Conservation (phyloP, 2,329 filamentous ascomycete genomes). For the Camptophora hylomeconis region DNA sequence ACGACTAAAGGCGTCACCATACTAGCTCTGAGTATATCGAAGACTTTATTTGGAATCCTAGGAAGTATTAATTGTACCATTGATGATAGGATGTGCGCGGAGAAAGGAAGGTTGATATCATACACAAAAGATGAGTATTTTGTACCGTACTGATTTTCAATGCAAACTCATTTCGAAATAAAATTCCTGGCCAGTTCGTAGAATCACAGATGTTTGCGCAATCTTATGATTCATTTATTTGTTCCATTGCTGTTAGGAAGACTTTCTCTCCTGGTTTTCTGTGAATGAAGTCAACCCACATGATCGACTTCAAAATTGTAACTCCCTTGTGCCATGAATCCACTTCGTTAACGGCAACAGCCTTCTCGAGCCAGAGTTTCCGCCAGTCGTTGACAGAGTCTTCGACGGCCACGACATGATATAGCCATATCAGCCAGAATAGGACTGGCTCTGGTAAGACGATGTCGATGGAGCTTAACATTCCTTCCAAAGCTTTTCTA, state of each 20-base stretch:
- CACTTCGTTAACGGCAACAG: background rate
- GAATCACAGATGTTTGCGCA: no score
- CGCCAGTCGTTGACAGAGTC: background rate
- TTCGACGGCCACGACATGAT: slow-evolving; percentile 1
- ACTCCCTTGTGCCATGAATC: slow-evolving; percentile 1
- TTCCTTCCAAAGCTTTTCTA: background rate
- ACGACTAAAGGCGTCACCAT: no score
- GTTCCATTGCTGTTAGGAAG: slow-evolving; percentile 2
- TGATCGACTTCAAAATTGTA: slow-evolving; percentile 3
- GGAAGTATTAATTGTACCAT: no score
- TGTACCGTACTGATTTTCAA: no score
- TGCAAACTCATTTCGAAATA: no score
- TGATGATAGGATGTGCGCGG: no score
- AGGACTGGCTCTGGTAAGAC: slow-evolving; percentile 1
- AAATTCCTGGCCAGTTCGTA: no score
- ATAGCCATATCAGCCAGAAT: slow-evolving; percentile 1
- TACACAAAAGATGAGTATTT: no score
- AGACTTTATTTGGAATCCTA: no score
- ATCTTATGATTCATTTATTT: no score
- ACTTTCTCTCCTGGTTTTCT: background rate
- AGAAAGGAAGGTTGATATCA: no score
- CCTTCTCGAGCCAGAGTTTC: slow-evolving; percentile 1
- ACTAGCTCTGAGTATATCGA: no score
- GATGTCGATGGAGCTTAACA: background rate
- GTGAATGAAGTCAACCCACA: slow-evolving; percentile 6